These are phyloP conservation scores for Botrytis squamosa DNA, from an alignment of 2,329 filamentous ascomycete species.

Conservation along the genomic window DNA sequence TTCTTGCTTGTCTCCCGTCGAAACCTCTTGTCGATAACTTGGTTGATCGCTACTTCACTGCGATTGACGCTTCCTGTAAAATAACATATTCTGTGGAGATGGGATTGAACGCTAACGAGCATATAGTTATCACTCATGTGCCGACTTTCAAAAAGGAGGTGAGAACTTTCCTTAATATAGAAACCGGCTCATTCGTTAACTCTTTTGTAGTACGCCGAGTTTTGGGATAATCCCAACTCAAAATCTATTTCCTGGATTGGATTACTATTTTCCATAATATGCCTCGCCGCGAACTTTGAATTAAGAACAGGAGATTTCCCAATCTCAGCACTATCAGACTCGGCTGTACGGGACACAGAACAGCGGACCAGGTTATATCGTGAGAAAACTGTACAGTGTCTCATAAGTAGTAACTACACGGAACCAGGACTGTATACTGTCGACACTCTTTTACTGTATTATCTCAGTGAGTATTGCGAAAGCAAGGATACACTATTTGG, in stretches of 20 bases:
- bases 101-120: background rate
- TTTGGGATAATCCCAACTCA: slow-evolving; percentile 34
- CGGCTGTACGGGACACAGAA: slow-evolving; percentile 42
- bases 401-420: slow-evolving; percentile 51
- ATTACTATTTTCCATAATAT: slow-evolving; percentile 43
- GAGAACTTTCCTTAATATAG: slow-evolving; percentile 7
- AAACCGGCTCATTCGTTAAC: slow-evolving; percentile 14
- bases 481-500: slow-evolving; percentile 53
- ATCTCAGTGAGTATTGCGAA: slow-evolving; percentile 52
- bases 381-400: slow-evolving; percentile 51
- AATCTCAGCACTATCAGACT: slow-evolving; percentile 44
- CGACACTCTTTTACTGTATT: slow-evolving; percentile 52
- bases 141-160: slow-evolving; percentile 50
- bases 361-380: slow-evolving; percentile 50
- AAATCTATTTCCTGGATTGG: slow-evolving; percentile 52
- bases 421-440: slow-evolving; percentile 50
- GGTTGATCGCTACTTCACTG: slow-evolving; percentile 52
- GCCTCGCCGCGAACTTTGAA: slow-evolving; percentile 19
- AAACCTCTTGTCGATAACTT: slow-evolving; percentile 49
- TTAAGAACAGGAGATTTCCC: slow-evolving; percentile 3
- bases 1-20: slow-evolving; percentile 50
- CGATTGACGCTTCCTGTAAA: slow-evolving; percentile 52
- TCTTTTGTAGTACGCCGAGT: slow-evolving; percentile 33
- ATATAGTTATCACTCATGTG: slow-evolving; percentile 44
- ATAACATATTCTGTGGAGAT: slow-evolving; percentile 25